Conservation (phyloP, 495 filamentous ascomycete genomes). For the Geopyxis carbonaria region DNA sequence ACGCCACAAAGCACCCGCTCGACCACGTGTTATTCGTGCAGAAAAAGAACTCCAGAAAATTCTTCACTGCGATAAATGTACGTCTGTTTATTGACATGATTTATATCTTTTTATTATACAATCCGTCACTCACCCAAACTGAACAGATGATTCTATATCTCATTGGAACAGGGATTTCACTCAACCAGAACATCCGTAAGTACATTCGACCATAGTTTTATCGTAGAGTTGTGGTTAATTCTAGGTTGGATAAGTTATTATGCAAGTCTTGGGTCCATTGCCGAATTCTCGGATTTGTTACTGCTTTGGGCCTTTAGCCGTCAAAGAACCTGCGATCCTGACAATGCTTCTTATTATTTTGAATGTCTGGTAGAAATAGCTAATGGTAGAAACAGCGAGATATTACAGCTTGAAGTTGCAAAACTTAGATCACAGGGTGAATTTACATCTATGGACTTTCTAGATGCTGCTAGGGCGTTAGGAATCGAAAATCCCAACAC, state of each 20-base stretch:
- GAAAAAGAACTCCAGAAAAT: conserved; percentile 13
- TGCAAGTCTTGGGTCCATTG: conserved; percentile 29
- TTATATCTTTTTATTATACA: background rate
- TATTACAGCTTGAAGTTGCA: conserved; percentile 27
- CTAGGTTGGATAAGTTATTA: conserved; percentile 22
- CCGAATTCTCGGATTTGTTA: conserved; percentile 31
- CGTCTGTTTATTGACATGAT: conserved; percentile 6
- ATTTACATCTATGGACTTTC: conserved; percentile 16
- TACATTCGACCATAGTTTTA: background rate
- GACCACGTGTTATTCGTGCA: conserved; percentile 10
- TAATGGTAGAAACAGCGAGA: conserved; percentile 26
- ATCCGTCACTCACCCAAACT: background rate
- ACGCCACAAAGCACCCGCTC: conserved; percentile 12
- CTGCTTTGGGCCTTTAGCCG: conserved; percentile 30
- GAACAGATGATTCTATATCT: conserved; percentile 10
- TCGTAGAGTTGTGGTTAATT: background rate
- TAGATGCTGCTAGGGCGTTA: conserved; percentile 12
- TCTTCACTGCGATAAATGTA: background rate
- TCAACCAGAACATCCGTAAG: conserved; percentile 20
- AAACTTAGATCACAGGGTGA: conserved; percentile 23
- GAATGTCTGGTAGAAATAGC: conserved; percentile 30
- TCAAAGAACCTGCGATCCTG: conserved; percentile 28
- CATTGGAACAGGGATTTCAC: conserved; percentile 15
- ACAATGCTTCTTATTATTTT: conserved; percentile 30
- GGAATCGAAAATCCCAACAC: conserved; percentile 5